These are phyloP conservation scores for Candida oleophila DNA, from an alignment of 805 yeast genomes.

Conservation along the genomic window DNA sequence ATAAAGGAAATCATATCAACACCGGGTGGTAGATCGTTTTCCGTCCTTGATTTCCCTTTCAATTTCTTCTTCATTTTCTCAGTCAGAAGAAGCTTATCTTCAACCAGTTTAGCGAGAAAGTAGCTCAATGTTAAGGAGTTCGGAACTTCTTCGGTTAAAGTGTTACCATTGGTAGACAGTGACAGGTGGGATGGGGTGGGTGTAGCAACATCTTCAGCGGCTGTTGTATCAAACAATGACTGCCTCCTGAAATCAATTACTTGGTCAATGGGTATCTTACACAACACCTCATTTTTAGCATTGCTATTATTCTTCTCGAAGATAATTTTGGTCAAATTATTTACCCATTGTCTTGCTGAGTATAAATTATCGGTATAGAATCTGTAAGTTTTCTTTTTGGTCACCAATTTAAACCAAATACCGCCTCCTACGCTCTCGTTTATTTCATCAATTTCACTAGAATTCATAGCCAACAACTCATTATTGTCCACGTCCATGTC, in stretches of 20 bases:
- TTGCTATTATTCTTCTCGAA: constrained; percentile 64
- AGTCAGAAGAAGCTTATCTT: background rate
- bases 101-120: background rate
- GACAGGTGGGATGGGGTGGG: no score
- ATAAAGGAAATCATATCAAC: background rate
- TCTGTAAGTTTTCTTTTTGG: constrained; percentile 56
- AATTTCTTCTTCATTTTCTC: constrained; percentile 4
- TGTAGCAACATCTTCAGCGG: constrained; percentile 14
- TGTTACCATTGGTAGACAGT: constrained; percentile 9
- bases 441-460: constrained; percentile 24
- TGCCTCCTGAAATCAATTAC: constrained; percentile 61
- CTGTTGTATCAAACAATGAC: constrained; percentile 35
- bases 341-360: constrained; percentile 80
- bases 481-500: constrained; percentile 13
- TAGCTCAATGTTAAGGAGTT: background rate
- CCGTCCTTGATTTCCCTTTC: constrained; percentile 3
- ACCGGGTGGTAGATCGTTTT: constrained; percentile 10
- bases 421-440: constrained; percentile 27
- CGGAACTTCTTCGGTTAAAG: constrained; percentile 9
- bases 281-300: constrained; percentile 66
- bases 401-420: constrained; percentile 57
- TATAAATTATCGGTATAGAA: constrained; percentile 73
- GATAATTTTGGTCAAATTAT: constrained; percentile 67
- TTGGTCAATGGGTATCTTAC: constrained; percentile 73
- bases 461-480: constrained; percentile 18